Evolutionary conservation across 371 early-diverging fungal genomes (phyloP).

Genomic region (Rhizopus delemar): DNA sequence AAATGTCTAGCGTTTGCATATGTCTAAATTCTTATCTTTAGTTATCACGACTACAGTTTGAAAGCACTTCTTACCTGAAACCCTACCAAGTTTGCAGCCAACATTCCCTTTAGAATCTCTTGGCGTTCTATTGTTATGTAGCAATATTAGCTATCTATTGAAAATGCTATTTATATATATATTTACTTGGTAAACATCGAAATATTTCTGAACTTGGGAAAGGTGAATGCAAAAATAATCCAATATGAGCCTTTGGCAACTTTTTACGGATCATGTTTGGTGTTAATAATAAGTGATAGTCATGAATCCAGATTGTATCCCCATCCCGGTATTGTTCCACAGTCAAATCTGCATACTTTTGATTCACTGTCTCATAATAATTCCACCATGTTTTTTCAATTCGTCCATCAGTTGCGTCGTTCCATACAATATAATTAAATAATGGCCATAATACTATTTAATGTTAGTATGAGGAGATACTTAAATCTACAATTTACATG

Average conservation of each 20-base stretch:
- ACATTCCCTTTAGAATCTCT: constrained; percentile 89
- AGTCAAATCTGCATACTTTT: constrained; percentile 78
- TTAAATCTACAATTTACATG: constrained; percentile 54
- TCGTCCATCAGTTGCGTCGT: constrained; percentile 69
- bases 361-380: constrained; percentile 84
- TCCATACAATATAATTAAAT: constrained; percentile 93
- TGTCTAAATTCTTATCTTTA: constrained; percentile 52
- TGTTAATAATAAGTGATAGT: constrained; percentile 94
- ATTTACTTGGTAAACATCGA: constrained; percentile 83
- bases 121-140: constrained; percentile 80
- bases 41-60: too few species aligned
- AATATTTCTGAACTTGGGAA: constrained; percentile 96
- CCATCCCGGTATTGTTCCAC: constrained; percentile 69
- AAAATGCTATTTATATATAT: neutral
- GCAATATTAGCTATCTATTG: constrained; percentile 47
- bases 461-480: constrained; percentile 30
- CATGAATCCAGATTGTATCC: constrained; percentile 98
- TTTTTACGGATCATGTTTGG: constrained; percentile 83
- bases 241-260: constrained; percentile 83
- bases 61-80: constrained; percentile 68
- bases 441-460: constrained; percentile 92
- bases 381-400: constrained; percentile 76
- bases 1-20: constrained; percentile 97
- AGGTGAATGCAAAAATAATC: constrained; percentile 97
- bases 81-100: constrained; percentile 90